These are phyloP conservation scores for Fistulinella cinereoalba DNA, from an alignment of 1,284 basidiomycete genomes.

Conservation along the genomic window DNA sequence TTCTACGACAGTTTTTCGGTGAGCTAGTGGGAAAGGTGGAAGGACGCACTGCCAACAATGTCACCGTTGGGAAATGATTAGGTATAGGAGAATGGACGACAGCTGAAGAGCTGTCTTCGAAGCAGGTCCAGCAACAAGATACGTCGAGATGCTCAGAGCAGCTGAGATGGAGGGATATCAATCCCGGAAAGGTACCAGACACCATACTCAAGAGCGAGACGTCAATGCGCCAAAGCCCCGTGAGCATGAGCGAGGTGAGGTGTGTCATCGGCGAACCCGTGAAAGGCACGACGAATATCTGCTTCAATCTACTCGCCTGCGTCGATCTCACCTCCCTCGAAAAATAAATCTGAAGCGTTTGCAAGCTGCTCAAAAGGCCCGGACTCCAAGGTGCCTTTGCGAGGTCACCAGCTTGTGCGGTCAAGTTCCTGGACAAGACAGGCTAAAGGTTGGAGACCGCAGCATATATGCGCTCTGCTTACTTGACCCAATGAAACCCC, in stretches of 20 bases:
- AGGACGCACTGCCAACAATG: slow-evolving; percentile 48
- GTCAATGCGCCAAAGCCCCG: slow-evolving; percentile 54
- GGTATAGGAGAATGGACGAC: slow-evolving; percentile 63
- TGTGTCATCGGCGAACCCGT: slow-evolving; percentile 17
- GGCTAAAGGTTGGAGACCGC: neutral
- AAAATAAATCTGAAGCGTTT: slow-evolving; percentile 25
- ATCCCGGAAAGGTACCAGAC: slow-evolving; percentile 42
- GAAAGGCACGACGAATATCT: slow-evolving; percentile 24
- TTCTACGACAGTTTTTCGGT: slow-evolving; percentile 20
- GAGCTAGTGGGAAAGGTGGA: neutral
- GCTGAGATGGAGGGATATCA: slow-evolving; percentile 50
- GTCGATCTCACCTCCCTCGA: slow-evolving; percentile 21
- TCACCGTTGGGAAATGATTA: slow-evolving; percentile 41
- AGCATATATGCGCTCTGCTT: slow-evolving; percentile 24
- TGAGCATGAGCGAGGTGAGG: slow-evolving; percentile 47
- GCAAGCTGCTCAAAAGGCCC: slow-evolving; percentile 17
- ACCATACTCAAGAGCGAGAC: slow-evolving; percentile 45
- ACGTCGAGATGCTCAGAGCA: slow-evolving; percentile 54
- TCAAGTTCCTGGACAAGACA: slow-evolving; percentile 14
- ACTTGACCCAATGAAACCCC: slow-evolving; percentile 32
- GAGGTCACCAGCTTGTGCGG: slow-evolving; percentile 19
- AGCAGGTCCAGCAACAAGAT: slow-evolving; percentile 59
- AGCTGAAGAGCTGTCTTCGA: slow-evolving; percentile 54
- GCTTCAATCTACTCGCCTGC: slow-evolving; percentile 20
- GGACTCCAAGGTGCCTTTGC: slow-evolving; percentile 27